Base-by-base conservation (phyloP, 768 basidiomycete genomes). In the Hygrocybe coccinea region DNA sequence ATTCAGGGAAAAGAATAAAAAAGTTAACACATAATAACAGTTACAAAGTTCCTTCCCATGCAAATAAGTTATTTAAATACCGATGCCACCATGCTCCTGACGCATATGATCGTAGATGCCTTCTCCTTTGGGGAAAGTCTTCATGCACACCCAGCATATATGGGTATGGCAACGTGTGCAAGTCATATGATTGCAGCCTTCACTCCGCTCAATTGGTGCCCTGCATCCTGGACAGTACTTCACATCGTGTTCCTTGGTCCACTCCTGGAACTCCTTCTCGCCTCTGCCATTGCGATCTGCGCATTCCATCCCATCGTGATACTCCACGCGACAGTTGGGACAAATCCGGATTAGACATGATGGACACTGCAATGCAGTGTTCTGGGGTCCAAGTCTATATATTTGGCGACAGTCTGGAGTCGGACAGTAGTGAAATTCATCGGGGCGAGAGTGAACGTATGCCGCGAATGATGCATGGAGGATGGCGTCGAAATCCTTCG, bases 101-200 rank as follows among this genome's bases (percentile, higher is more conserved):
- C 81, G 79, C 89, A 91, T 91, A 65, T 91, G 89, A 0, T 77
- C 79, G 60, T 91, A 91, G n/a, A 91, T 86, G 8, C 83, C 85
- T 14, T 82, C 71, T 1, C 86, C 84, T 35, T 75, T 72, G 0
- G 80, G 78, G 69, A 89, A 91, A 38, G 85, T 88, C 67, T 77
- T 69, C 65, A 87, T 62, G 66, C 89, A 92, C 21, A 82, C 81
- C 90, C 89, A 91, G 56, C 89, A 92, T 1, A 84, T 85, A 64
- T 92, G 89, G 0, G 86, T 83, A 60, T 81, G 77, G 66, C 89
- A 92, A 33, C 78, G 76, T 0, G 75, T 75, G 67, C 89, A 92
- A n/a, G 80, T 84, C 77, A 92, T 83, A 66, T 92, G 89, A 69
- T 92, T 87, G 69, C 89, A 92, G 0, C 89, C 89, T 58, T 83